Base-by-base conservation (phyloP, 257 asterid species). In the Eustoma russellianum region DNA sequence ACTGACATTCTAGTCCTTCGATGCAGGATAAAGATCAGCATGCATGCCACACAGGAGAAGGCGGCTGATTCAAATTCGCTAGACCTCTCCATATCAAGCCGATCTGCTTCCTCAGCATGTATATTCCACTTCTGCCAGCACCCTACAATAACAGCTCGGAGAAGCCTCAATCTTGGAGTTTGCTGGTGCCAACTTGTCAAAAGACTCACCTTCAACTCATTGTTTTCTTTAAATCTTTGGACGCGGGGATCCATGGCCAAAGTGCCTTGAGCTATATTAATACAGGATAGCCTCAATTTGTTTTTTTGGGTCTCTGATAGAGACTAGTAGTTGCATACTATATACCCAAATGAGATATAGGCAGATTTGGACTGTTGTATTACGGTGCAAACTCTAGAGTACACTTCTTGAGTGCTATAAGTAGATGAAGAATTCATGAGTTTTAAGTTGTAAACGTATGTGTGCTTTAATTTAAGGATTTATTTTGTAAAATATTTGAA, bases 21-120 rank as follows among this genome's bases (percentile, higher is more conserved):
- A 53, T 77, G 82, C 95, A 92, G 98, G 93, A 92, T 92, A 70
- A 88, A 77, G 77, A 80, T 92, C 53, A 92, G 88, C 79, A 92
- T 92, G 98, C 79, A 77, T 55, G 82, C 83, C 33, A 74, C 94
- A 13, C 83, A 72, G 52, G 97, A 76, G 24, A 75, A 76, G 71
- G 70, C 73, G 43, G 49, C 73, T 5, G 68, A 54, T 50, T 30
- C 73, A 7, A 65, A 59, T 52, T 41, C 73, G 0, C 2, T 49
- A 24, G 84, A 56, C 60, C 46, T 72, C 40, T 56, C 66, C 43
- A 11, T 52, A 77, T 45, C 9, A 38, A 38, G 60, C 60, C 62
- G 24, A 75, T 8, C 62, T 58, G 46, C 60, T 41, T 49, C 40
- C 56, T 30, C 55, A 57, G 24, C 50, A 28, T 18, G 55, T 59